A percentile compares a stretch with the other conserved stretches of the same genome.
Conservation (phyloP, 2,329 filamentous ascomycete species). For the Albifimbria verrucaria region DNA sequence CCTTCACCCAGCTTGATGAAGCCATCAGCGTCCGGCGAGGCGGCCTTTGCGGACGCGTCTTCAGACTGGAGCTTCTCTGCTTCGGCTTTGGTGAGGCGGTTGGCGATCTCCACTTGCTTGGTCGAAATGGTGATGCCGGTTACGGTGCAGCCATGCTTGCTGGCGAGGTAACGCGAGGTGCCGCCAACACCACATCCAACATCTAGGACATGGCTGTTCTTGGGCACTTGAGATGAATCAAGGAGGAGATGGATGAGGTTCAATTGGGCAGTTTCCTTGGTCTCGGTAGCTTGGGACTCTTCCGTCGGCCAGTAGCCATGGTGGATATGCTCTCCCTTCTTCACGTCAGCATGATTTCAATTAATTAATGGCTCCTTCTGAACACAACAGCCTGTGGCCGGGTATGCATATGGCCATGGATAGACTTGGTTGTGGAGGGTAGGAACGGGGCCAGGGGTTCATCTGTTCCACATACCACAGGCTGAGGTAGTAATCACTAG, state of each 20-base stretch:
- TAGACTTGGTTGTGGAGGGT: no score
- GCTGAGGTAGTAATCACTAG: constrained; percentile 59
- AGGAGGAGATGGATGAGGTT: constrained; percentile 56
- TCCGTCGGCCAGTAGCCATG: constrained; percentile 56
- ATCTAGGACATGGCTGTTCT: constrained; percentile 41
- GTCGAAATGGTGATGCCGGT: constrained; percentile 60
- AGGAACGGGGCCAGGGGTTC: no score
- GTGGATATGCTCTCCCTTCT: constrained; percentile 61
- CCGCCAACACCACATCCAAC: constrained; percentile 61
- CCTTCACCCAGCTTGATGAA: constrained; percentile 40
- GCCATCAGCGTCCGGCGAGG: constrained; percentile 16
- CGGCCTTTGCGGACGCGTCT: constrained; percentile 20
- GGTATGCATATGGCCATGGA: no score
- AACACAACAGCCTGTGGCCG: no score
- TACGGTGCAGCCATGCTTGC: constrained; percentile 46
- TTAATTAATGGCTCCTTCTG: no score
- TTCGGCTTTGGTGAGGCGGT: constrained; percentile 38
- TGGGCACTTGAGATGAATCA: constrained; percentile 25
- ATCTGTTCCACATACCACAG: constrained; percentile 46
- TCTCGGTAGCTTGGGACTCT: constrained; percentile 42
- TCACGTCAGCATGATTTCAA: no score
- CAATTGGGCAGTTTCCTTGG: constrained; percentile 55
- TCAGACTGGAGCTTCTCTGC: background rate
- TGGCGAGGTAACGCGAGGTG: constrained; percentile 54
- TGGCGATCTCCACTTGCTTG: constrained; percentile 57